Evolutionary conservation across 164 flowering plant genomes (phyloP).

Genomic region (Magnolia officinalis): DNA sequence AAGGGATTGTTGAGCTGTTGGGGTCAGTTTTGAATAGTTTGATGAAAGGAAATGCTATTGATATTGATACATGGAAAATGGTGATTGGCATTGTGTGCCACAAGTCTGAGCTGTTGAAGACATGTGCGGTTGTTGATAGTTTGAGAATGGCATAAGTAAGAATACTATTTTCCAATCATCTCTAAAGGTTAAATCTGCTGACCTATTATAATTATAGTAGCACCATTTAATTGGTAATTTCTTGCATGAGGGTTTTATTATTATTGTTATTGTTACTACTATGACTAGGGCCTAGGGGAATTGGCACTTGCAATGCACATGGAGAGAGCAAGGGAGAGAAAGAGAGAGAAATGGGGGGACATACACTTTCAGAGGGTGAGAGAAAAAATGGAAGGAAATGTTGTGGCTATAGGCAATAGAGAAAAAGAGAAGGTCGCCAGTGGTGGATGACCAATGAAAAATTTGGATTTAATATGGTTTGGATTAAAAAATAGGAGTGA

Average conservation of each 20-base stretch:
- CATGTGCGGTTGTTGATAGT: constrained; percentile 26
- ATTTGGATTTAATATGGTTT: no score
- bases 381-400: no score
- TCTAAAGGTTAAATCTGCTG: not conserved
- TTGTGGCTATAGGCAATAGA: no score
- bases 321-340: no score
- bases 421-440: no score
- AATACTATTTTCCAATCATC: not conserved
- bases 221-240: not conserved
- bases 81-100: constrained; percentile 27
- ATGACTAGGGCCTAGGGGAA: not conserved
- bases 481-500: no score
- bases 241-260: not conserved
- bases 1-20: constrained; percentile 35
- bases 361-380: no score
- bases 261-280: not conserved
- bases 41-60: constrained; percentile 30
- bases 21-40: constrained; percentile 31
- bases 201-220: not conserved
- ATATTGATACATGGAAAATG: constrained; percentile 42
- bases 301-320: no score
- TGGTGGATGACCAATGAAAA: no score
- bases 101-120: constrained; percentile 16
- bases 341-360: no score
- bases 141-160: constrained; percentile 15